phyloP scores from a whole-genome alignment of 2,329 filamentous ascomycete species.

The Venturia carpophila region DNA sequence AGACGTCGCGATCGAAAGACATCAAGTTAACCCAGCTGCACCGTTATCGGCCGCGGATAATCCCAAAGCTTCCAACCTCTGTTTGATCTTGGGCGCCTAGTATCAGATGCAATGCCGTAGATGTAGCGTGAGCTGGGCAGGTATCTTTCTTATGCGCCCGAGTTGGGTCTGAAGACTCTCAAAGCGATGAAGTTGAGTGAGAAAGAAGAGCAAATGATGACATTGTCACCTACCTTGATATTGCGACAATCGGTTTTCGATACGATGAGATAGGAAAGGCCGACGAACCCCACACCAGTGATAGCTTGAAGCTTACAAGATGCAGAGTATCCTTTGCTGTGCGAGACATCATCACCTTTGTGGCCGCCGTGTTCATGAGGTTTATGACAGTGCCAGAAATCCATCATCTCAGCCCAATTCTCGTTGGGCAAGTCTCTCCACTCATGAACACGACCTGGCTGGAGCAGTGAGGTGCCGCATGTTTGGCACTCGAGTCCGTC shows the following conservation, averaged over 20 bases:
- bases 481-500: conserved; percentile 14
- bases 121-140: conserved; percentile 28
- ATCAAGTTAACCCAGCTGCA: conserved; percentile 4
- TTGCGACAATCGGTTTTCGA: conserved; percentile 55
- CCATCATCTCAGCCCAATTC: conserved; percentile 99
- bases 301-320: conserved; percentile 63
- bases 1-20: conserved; percentile 10
- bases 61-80: not conserved
- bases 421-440: conserved; percentile 96
- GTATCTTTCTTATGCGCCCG: conserved; percentile 51
- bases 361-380: conserved; percentile 55
- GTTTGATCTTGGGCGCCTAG: conserved; percentile 45
- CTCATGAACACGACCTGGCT: conserved; percentile 34
- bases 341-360: conserved; percentile 48
- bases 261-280: conserved; percentile 69
- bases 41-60: conserved; percentile 13
- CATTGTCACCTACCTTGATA: conserved; percentile 35
- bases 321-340: conserved; percentile 72
- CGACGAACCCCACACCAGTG: conserved; percentile 65
- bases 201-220: not conserved
- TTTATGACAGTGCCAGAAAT: conserved; percentile 99
- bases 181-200: conserved; percentile 19
- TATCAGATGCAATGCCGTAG: conserved; percentile 50
- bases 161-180: conserved; percentile 6
- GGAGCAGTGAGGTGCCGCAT: conserved; percentile 1